Evolutionary conservation across 148 eudicot genomes (phyloP).

Genomic region (Bassia scoparia): DNA sequence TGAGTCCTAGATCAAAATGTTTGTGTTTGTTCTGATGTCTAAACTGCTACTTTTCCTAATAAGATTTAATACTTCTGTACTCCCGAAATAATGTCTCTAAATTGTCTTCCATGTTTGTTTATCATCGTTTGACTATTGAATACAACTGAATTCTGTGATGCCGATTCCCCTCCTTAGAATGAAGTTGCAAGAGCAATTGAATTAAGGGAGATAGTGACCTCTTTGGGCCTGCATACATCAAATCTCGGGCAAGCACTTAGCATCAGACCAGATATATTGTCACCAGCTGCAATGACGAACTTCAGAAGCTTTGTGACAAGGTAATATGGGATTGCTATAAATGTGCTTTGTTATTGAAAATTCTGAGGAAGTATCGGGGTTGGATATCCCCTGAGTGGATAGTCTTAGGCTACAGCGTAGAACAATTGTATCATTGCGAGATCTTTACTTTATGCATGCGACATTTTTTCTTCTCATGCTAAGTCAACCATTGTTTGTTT

Average conservation of each 20-base stretch:
- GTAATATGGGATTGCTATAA: conserved; percentile 31
- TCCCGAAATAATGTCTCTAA: too few species aligned
- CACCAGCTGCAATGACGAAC: conserved; percentile 94
- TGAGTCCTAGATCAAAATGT: too few species aligned
- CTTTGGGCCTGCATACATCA: conserved; percentile 98
- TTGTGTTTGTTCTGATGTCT: too few species aligned
- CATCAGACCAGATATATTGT: conserved; percentile 93
- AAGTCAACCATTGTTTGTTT: background rate
- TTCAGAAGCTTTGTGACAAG: conserved; percentile 99
- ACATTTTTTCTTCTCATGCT: background rate
- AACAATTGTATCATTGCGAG: background rate
- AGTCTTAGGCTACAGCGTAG: background rate
- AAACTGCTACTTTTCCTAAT: too few species aligned
- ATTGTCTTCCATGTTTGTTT: too few species aligned
- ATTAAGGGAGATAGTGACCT: conserved; percentile 90
- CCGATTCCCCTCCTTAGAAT: conserved; percentile 39
- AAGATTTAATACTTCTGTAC: too few species aligned
- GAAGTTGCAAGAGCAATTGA: conserved; percentile 97
- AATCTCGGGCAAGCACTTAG: conserved; percentile 99
- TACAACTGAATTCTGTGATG: too few species aligned
- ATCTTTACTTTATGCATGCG: background rate
- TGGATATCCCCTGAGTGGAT: background rate
- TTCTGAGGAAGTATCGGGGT: background rate
- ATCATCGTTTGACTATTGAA: too few species aligned
- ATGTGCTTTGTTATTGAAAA: background rate